These are phyloP conservation scores for Botryosphaeria agaves DNA, from an alignment of 2,329 filamentous ascomycete genomes.

Conservation along the genomic window DNA sequence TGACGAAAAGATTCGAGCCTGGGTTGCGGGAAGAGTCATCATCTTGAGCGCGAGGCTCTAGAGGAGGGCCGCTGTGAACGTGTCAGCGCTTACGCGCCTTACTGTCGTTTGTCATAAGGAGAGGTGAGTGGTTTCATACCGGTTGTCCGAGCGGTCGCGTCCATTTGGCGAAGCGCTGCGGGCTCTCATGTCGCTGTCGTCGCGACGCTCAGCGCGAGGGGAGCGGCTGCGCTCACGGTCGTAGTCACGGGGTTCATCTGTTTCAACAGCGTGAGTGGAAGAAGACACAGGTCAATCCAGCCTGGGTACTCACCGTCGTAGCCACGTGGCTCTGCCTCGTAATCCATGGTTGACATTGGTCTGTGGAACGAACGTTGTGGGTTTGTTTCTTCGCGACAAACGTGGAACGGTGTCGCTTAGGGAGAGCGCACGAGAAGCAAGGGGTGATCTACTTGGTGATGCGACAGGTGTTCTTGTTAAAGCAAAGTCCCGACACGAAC, in stretches of 20 bases:
- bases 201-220: conserved; percentile 34
- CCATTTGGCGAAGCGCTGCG: conserved; percentile 48
- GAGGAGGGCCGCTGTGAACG: conserved; percentile 29
- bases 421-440: too few species aligned
- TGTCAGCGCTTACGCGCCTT: too few species aligned
- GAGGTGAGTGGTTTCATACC: too few species aligned
- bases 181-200: conserved; percentile 37
- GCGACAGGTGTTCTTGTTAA: too few species aligned
- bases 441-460: too few species aligned
- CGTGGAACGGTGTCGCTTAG: too few species aligned
- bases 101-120: too few species aligned
- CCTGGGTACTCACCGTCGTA: conserved; percentile 41
- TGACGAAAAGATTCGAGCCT: conserved; percentile 97
- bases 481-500: too few species aligned
- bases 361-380: too few species aligned
- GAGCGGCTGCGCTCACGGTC: conserved; percentile 50
- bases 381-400: too few species aligned
- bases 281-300: conserved; percentile 1
- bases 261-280: conserved; percentile 3
- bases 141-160: conserved; percentile 29
- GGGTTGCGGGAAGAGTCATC: conserved; percentile 66
- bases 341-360: conserved; percentile 41
- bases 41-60: conserved; percentile 27
- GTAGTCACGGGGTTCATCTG: conserved; percentile 43
- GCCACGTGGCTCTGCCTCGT: conserved; percentile 46